A percentile compares a stretch with the other conserved stretches of the same genome.
phyloP scores from a whole-genome alignment of 2,329 filamentous ascomycete genomes.

The Arthroderma uncinatum region DNA sequence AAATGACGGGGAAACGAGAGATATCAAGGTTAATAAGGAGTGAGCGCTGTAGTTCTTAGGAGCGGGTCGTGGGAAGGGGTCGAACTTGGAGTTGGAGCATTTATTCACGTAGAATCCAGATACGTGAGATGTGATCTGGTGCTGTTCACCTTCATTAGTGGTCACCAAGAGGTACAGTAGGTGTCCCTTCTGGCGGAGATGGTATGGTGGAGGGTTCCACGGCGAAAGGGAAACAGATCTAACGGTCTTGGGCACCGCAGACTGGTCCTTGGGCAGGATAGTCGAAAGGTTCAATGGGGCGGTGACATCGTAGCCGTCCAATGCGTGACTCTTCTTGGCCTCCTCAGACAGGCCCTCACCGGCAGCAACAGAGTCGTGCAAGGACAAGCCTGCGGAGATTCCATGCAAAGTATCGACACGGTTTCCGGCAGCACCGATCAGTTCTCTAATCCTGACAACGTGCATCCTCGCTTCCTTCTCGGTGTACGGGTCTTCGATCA shows the following conservation, averaged over 20 bases:
- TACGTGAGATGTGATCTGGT: conserved; percentile 84
- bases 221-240: conserved; percentile 79
- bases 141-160: conserved; percentile 89
- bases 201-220: conserved; percentile 93
- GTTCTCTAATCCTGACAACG: conserved; percentile 75
- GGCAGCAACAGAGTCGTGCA: conserved; percentile 64
- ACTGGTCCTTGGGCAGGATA: conserved; percentile 57
- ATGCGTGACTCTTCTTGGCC: conserved; percentile 40
- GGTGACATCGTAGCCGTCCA: conserved; percentile 67
- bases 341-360: conserved; percentile 34
- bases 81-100: conserved; percentile 88
- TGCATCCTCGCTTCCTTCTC: conserved; percentile 98
- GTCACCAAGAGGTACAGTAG: conserved; percentile 80
- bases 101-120: conserved; percentile 97
- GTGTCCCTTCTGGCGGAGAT: conserved; percentile 83
- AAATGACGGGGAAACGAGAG: conserved; percentile 74
- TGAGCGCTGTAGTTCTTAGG: conserved; percentile 73
- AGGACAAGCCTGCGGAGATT: conserved; percentile 68
- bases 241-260: conserved; percentile 72
- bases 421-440: conserved; percentile 84
- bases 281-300: conserved; percentile 55
- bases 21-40: conserved; percentile 72
- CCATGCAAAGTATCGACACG: conserved; percentile 79
- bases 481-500: conserved; percentile 92
- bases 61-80: conserved; percentile 67